These are phyloP conservation scores for Rhodosporidiobolus sp. DNA, from an alignment of 768 basidiomycete genomes.

Conservation along the genomic window DNA sequence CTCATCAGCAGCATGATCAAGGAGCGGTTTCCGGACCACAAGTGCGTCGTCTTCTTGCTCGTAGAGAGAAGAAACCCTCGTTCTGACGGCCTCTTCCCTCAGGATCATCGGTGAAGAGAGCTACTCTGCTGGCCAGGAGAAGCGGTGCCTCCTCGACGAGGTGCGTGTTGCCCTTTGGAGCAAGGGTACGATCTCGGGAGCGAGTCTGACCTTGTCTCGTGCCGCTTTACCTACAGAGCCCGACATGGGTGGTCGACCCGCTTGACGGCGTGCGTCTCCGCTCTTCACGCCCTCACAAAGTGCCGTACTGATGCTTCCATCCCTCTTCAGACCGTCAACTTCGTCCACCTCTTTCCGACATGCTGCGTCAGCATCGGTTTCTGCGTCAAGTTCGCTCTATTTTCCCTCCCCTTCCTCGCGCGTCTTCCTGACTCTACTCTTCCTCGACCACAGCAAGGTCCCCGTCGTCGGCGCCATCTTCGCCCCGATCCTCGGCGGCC, in stretches of 20 bases:
- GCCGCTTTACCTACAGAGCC: constrained; percentile 29
- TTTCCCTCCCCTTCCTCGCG: neutral
- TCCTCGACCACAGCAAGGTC: constrained; percentile 22
- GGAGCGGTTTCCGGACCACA: constrained; percentile 34
- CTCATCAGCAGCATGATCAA: constrained; percentile 36
- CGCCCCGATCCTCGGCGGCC: constrained; percentile 38
- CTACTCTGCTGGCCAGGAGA: constrained; percentile 43
- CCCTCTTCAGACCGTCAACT: constrained; percentile 41
- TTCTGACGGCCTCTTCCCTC: neutral
- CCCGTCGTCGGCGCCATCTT: constrained; percentile 43
- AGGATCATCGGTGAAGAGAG: constrained; percentile 44
- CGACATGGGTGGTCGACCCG: constrained; percentile 44
- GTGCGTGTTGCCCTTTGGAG: neutral
- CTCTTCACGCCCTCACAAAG: neutral
- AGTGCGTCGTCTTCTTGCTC: constrained; percentile 20
- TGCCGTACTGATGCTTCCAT: too few species aligned
- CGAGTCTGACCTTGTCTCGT: too few species aligned
- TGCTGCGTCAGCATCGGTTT: constrained; percentile 42
- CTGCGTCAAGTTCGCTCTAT: constrained; percentile 39
- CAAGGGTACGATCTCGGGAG: too few species aligned
- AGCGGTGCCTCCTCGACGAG: constrained; percentile 41
- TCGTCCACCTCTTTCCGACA: constrained; percentile 42
- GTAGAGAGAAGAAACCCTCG: neutral
- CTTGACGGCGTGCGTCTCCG: constrained; percentile 34
- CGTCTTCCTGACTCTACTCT: too few species aligned